These are phyloP conservation scores for Paraphoma sp. DNA, from an alignment of 2,329 filamentous ascomycete species.

Conservation along the genomic window DNA sequence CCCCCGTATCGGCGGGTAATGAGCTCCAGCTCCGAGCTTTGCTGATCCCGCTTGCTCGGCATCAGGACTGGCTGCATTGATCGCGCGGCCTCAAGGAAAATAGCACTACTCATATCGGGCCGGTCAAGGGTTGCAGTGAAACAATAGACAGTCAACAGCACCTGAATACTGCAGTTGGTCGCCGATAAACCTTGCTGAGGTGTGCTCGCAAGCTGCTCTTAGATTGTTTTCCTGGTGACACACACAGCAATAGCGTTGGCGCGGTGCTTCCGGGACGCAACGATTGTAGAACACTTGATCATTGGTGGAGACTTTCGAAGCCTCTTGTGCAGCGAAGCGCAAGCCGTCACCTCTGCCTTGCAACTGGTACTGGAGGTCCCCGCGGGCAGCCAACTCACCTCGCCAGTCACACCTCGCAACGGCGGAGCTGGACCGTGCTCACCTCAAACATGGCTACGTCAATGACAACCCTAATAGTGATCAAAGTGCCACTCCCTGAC, in stretches of 20 bases:
- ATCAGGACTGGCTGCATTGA: constrained; percentile 5
- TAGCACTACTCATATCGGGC: constrained; percentile 6
- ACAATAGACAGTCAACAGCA: constrained; percentile 15
- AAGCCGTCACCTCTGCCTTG: background rate
- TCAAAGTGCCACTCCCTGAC: background rate
- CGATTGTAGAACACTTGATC: background rate
- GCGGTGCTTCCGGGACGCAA: background rate
- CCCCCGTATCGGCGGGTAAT: constrained; percentile 5
- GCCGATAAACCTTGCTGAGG: constrained; percentile 5
- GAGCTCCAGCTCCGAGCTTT: background rate
- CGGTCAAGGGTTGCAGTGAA: constrained; percentile 15
- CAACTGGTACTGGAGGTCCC: background rate
- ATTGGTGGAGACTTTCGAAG: background rate
- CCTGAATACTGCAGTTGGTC: background rate
- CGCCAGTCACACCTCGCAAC: too few relatives aligned
- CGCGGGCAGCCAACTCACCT: background rate
- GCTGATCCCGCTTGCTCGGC: constrained; percentile 7
- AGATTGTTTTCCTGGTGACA: background rate
- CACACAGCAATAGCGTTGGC: background rate
- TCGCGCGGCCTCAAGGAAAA: constrained; percentile 1
- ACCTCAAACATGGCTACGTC: too few relatives aligned
- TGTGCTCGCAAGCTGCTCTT: constrained; percentile 3
- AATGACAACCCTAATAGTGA: too few relatives aligned
- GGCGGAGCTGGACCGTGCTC: too few relatives aligned
- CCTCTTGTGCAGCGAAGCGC: background rate